Evolutionary conservation across 495 filamentous ascomycete genomes (phyloP), one percentile per base, ranked within the genome.

Genomic region (Penicillium desertorum): DNA sequence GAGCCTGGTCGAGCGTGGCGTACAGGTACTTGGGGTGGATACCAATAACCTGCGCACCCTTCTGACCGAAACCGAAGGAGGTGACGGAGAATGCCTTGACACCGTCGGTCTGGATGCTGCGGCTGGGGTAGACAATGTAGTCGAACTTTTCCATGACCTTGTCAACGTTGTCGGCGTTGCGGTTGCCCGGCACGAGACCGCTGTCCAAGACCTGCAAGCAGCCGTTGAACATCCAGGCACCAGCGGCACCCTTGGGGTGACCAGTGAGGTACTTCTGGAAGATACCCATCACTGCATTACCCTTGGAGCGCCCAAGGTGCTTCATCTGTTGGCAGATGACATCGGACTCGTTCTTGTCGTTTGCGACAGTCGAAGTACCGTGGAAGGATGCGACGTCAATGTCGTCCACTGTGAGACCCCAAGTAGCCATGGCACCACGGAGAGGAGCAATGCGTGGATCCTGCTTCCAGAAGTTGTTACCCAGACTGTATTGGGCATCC

Each of bases 221-320:
- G 59, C 94, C 94, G 77, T 99, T 99, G 81, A 98, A 88, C 94
- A 98, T 98, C 93, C 93, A 99, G 44, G 92, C 94, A 73, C 94
- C 94, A 48, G 94, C 94, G 66, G 94, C 93, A 86, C 94, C 94
- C 85, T 99, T 99, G 62, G 94, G 94, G 73, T 99, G 94, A 64
- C 94, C 94, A 16, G 94, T 99, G 39, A 99, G 86, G 71, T 96
- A 98, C 73, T 99, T 99, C 74, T 99, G 94, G 89, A 98, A 99
- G 71, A 99, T 93, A 75, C 94, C 94, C 57, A 98, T 73, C 8
- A 99, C 79, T 27, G 95, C 91, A 70, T 99, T 98, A 65, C 94
- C 94, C 83, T 96, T 96, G 73, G 86, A 84, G 49, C 94, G 88
- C 58, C 95, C 94, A 45, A 99, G 87, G 71, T 99, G 95, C 63